Evolutionary conservation across 139 green algal species (phyloP).

Genomic region (Mychonastes homosphaera): DNA sequence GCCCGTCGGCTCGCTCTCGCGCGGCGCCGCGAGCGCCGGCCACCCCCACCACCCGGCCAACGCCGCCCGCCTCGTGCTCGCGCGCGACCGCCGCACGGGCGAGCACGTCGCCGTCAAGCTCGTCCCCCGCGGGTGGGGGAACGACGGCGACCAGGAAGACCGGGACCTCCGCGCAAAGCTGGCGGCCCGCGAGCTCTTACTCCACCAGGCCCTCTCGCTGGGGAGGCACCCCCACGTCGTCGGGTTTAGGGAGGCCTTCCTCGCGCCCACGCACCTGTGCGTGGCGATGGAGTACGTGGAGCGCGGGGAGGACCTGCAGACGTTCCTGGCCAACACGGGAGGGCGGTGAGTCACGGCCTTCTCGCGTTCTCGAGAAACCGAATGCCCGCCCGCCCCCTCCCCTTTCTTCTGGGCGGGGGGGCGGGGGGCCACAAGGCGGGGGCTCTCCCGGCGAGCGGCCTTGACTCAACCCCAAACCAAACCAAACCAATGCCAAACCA

Average conservation of each 20-base stretch:
- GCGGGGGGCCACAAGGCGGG: not conserved
- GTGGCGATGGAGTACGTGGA: constrained; percentile 38
- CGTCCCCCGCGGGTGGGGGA: constrained; percentile 6
- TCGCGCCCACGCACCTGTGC: constrained; percentile 26
- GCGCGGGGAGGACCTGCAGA: constrained; percentile 33
- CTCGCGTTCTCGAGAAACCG: not conserved
- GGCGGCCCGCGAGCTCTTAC: constrained; percentile 13
- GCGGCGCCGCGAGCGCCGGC: too few relatives aligned
- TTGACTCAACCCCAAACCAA: not conserved
- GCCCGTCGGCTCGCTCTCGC: too few relatives aligned
- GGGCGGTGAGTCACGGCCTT: constrained; percentile 7
- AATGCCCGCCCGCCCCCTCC: not conserved
- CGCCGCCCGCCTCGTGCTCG: too few relatives aligned
- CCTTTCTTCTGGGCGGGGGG: not conserved
- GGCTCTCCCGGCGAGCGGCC: not conserved
- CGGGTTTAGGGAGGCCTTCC: constrained; percentile 68
- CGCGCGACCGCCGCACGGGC: constrained; percentile 49
- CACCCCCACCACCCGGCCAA: too few relatives aligned
- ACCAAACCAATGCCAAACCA: too few relatives aligned
- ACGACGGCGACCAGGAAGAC: not conserved
- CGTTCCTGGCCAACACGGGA: constrained; percentile 23
- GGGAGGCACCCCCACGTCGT: constrained; percentile 86
- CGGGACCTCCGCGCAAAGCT: constrained; percentile 14
- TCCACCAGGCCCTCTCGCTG: constrained; percentile 17
- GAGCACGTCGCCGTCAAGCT: constrained; percentile 45